Evolutionary conservation across 2,329 filamentous ascomycete genomes (phyloP), one percentile per base, ranked within the genome.

Genomic region (Arachnomyces sp.): DNA sequence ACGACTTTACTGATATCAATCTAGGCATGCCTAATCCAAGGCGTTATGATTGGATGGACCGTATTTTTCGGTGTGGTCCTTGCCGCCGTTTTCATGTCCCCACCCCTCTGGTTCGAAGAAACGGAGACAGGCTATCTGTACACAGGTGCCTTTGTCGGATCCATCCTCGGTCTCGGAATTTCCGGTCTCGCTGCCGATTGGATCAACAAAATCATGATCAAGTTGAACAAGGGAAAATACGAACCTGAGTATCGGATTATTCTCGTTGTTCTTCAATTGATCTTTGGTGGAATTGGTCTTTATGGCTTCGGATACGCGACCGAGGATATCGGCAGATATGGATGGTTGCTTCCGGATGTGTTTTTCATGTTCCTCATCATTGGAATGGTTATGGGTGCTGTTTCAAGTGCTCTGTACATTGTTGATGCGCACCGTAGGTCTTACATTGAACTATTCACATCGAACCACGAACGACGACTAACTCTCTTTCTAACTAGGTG

Each of bases 1-100:
- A 38, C 13, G 8, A 4, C 7, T n/a, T 5, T 25, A 9, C 20
- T 25, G 9, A 12, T 28, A 18, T 35, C 17, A 9, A 15, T 14
- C 2, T 15, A 65, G 64, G 73, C 74, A 12, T 79, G 75, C 53
- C 70, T 95, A 3, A 85, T 89, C 36, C 89, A 94, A 70, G 89
- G 89, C 12, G 78, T 84, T 3, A 77, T 94, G 56, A 94, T 95
- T 54, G 90, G 89, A 48, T 96, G 90, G 89, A 94, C 89, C 1
- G 85, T 95, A 12, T 86, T 95, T 56, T 90, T 94, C 49, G 84
- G 85, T 42, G 82, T 92, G 45, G 79, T 92, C 49, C 67, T 93
- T 34, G 83, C 81, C n/a, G 77, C 81, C 43, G 81, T 93, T 49
- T 90, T 92, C 66, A 73, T 93, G 34, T 81, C 82, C 2, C 81